Evolutionary conservation across 352 stramenopile genomes (phyloP).

Genomic region (Phytophthora ohioensis): DNA sequence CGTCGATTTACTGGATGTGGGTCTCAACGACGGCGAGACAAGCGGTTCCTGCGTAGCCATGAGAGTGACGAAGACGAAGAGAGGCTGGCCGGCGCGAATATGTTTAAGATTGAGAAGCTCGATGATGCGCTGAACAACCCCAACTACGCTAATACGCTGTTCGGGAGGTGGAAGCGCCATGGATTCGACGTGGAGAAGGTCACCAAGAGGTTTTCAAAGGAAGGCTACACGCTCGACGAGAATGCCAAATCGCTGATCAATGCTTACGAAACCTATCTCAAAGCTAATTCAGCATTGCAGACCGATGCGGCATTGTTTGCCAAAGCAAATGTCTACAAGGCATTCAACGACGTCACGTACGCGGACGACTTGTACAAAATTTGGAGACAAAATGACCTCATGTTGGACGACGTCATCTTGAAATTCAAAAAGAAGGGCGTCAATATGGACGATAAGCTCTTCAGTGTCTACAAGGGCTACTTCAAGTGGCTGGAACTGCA

Average conservation of each 20-base stretch:
- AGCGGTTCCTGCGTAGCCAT: not conserved
- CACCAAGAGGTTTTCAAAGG: too few species aligned
- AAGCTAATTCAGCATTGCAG: not conserved
- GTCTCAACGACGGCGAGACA: too few species aligned
- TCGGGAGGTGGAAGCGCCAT: constrained; percentile 12
- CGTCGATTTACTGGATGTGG: not conserved
- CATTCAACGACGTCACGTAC: not conserved
- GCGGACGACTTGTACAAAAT: not conserved
- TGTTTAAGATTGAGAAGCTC: constrained; percentile 12
- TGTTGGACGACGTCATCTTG: not conserved
- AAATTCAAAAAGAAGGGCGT: not conserved
- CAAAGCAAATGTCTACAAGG: not conserved
- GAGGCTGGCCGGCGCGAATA: constrained; percentile 4
- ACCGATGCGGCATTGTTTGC: not conserved
- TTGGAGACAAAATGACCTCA: not conserved
- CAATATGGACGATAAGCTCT: not conserved
- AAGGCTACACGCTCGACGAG: not conserved
- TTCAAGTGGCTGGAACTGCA: not conserved
- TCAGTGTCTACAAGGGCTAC: constrained; percentile 6
- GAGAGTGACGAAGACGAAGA: constrained; percentile 1
- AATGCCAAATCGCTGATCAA: not conserved
- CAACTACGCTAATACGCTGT: constrained; percentile 13
- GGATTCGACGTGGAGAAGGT: not conserved
- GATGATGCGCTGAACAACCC: not conserved
- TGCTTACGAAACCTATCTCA: not conserved